Conservation (phyloP, 495 filamentous ascomycete genomes). For the Lophiostoma macrostomum region DNA sequence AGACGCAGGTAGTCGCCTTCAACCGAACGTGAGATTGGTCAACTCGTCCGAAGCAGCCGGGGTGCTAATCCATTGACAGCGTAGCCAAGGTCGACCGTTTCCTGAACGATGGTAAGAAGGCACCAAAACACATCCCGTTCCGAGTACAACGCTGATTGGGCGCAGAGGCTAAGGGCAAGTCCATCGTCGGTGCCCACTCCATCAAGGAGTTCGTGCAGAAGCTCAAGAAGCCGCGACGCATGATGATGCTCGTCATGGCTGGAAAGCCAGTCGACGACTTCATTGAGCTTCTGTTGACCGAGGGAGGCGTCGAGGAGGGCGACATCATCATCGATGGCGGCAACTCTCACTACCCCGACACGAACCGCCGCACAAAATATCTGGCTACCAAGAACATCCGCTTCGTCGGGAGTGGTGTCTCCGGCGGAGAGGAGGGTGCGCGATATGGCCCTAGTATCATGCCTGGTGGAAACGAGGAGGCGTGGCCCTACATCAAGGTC, state of each 20-base stretch:
- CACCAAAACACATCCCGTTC: neutral
- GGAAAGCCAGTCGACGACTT: conserved; percentile 97
- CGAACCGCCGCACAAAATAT: conserved; percentile 91
- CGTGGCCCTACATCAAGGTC: conserved; percentile 93
- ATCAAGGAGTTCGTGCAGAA: conserved; percentile 90
- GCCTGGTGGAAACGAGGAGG: conserved; percentile 96
- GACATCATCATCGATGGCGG: conserved; percentile 99
- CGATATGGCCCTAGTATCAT: conserved; percentile 96
- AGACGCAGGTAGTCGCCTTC: conserved; percentile 68
- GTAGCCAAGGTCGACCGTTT: conserved; percentile 96
- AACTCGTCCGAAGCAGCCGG: neutral
- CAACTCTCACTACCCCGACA: conserved; percentile 98
- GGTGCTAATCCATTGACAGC: conserved; percentile 12
- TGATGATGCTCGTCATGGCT: conserved; percentile 98
- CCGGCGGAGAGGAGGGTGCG: conserved; percentile 98
- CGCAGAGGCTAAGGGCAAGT: conserved; percentile 62
- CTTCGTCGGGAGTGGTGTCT: conserved; percentile 96
- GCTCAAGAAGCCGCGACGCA: conserved; percentile 91
- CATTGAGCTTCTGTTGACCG: conserved; percentile 81
- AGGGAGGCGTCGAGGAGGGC: conserved; percentile 77
- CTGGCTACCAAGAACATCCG: conserved; percentile 81
- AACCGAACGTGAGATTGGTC: conserved; percentile 73
- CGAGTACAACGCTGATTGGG: conserved; percentile 12
- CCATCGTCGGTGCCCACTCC: conserved; percentile 88
- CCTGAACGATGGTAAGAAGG: conserved; percentile 72